phyloP scores from a whole-genome alignment of 177 flowering plant genomes.

The Vitis hybrid region DNA sequence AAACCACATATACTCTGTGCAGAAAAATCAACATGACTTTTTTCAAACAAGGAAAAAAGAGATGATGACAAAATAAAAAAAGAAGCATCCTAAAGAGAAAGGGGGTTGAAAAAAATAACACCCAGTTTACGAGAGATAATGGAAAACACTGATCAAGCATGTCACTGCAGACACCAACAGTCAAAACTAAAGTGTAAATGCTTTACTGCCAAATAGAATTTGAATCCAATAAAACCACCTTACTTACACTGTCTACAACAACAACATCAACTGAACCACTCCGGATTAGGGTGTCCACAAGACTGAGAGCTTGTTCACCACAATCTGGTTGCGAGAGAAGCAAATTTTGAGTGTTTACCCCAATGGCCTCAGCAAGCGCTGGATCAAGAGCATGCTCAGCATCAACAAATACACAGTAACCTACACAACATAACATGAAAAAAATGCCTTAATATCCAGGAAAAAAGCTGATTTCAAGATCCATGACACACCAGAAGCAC shows the following conservation, averaged over 20 bases:
- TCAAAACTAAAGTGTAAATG: background rate
- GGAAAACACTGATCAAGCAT: background rate
- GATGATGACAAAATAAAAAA: background rate
- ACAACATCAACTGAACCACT: constrained; percentile 95
- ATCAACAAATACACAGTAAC: constrained; percentile 83
- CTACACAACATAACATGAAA: constrained; percentile 32
- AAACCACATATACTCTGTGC: too few species aligned
- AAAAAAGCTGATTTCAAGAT: background rate
- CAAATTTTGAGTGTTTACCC: constrained; percentile 82
- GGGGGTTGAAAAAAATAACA: background rate
- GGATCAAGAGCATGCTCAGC: constrained; percentile 98
- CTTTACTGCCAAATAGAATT: background rate
- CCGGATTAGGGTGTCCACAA: constrained; percentile 85
- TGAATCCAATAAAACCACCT: background rate
- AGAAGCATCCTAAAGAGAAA: background rate
- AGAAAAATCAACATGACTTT: too few species aligned
- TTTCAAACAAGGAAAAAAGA: too few species aligned
- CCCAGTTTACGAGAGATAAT: background rate
- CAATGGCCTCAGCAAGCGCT: constrained; percentile 76
- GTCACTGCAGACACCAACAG: background rate
- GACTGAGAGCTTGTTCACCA: constrained; percentile 96
- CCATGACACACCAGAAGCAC: background rate
- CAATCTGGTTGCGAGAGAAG: constrained; percentile 92
- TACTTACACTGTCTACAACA: constrained; percentile 96
- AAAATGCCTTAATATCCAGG: background rate